Conservation (phyloP, 441 rosid species). For the Omphalea diandra region DNA sequence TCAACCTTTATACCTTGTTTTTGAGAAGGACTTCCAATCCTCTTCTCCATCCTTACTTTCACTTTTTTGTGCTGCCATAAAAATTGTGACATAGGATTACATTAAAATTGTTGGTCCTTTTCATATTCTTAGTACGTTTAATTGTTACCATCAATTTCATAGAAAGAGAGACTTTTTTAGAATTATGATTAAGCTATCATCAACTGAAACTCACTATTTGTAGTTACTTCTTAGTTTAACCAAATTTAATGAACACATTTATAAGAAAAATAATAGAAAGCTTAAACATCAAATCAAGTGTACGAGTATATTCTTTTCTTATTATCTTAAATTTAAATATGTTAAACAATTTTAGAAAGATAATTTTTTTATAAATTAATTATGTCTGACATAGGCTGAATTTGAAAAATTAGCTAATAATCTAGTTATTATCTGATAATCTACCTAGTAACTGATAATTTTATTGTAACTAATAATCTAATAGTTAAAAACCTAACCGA, state of each 20-base stretch:
- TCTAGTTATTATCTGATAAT: too few species aligned
- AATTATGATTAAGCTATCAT: constrained; percentile 34
- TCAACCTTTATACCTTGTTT: constrained; percentile 25
- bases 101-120: constrained; percentile 19
- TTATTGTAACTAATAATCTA: too few species aligned
- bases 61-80: constrained; percentile 17
- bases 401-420: too few species aligned
- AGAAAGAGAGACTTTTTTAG: constrained; percentile 17
- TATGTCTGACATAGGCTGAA: too few species aligned
- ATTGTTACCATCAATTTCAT: constrained; percentile 3
- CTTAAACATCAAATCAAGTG: constrained; percentile 25
- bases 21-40: constrained; percentile 36
- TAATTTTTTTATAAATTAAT: too few species aligned
- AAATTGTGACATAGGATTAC: constrained; percentile 4
- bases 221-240: constrained; percentile 11
- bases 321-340: too few species aligned
- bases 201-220: constrained; percentile 8
- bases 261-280: constrained; percentile 5
- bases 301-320: too few species aligned
- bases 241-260: constrained; percentile 1
- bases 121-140: constrained; percentile 10
- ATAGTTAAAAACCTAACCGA: too few species aligned
- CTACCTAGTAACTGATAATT: too few species aligned
- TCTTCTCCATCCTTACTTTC: constrained; percentile 33
- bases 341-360: too few species aligned